These are phyloP conservation scores for Malassezia restricta DNA, from an alignment of 1,284 basidiomycete species.

Conservation along the genomic window DNA sequence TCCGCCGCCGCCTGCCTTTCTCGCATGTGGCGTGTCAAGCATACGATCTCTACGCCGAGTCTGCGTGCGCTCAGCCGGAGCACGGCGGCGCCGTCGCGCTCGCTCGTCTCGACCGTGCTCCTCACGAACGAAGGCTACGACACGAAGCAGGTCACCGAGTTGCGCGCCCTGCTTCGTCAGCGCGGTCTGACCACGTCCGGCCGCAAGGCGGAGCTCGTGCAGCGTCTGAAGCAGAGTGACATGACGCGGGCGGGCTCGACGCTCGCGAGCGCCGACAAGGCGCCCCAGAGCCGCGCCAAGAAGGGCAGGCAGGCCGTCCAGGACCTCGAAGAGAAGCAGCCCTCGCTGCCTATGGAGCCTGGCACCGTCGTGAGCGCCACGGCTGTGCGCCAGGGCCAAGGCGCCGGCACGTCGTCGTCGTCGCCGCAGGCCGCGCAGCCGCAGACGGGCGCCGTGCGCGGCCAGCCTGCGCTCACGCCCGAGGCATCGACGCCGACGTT, in stretches of 20 bases:
- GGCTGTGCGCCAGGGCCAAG: constrained; percentile 16
- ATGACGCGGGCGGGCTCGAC: constrained; percentile 29
- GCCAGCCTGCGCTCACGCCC: constrained; percentile 16
- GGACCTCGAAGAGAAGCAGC: constrained; percentile 19
- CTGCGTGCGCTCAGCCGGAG: background rate
- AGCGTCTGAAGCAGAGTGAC: constrained; percentile 32
- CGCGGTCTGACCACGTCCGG: constrained; percentile 33
- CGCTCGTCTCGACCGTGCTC: constrained; percentile 32
- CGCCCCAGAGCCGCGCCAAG: background rate
- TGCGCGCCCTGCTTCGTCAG: constrained; percentile 30
- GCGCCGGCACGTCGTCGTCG: constrained; percentile 18
- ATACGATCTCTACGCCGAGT: constrained; percentile 1
- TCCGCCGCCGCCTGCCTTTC: constrained; percentile 5
- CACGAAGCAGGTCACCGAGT: constrained; percentile 25
- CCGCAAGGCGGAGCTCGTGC: constrained; percentile 32
- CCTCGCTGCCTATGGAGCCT: constrained; percentile 21
- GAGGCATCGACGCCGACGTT: constrained; percentile 25
- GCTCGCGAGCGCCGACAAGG: constrained; percentile 11
- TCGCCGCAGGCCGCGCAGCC: constrained; percentile 13
- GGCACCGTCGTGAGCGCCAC: constrained; percentile 27
- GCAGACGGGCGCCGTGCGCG: constrained; percentile 24
- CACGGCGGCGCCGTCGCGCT: background rate
- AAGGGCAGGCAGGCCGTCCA: constrained; percentile 18
- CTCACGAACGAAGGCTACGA: constrained; percentile 34
- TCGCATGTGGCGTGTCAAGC: constrained; percentile 3